Conservation (phyloP, 1,284 basidiomycete genomes). For the Cutaneotrichosporon sp. region DNA sequence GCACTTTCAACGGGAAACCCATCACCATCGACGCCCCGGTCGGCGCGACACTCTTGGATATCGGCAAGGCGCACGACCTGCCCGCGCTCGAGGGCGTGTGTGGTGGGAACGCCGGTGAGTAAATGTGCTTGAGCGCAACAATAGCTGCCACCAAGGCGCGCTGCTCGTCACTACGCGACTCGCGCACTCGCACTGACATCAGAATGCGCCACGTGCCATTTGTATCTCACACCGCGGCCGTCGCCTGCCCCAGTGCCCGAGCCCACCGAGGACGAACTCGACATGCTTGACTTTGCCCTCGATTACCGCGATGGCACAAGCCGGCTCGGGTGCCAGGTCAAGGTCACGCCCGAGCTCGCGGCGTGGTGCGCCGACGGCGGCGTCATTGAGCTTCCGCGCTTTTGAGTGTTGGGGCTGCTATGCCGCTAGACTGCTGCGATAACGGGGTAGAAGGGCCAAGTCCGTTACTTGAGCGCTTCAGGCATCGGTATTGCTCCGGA, state of each 20-base stretch:
- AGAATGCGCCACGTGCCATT: slow-evolving; percentile 50
- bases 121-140: neutral
- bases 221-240: slow-evolving; percentile 31
- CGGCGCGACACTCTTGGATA: slow-evolving; percentile 41
- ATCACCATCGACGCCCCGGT: slow-evolving; percentile 24
- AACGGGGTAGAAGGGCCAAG: too few relatives aligned
- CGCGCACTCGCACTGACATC: neutral
- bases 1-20: slow-evolving; percentile 33
- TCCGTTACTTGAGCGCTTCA: too few relatives aligned
- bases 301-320: slow-evolving; percentile 35
- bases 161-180: too few relatives aligned
- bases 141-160: too few relatives aligned
- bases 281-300: slow-evolving; percentile 47
- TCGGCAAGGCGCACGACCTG: slow-evolving; percentile 38
- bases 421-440: too few relatives aligned
- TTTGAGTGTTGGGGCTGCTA: slow-evolving; percentile 21
- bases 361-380: slow-evolving; percentile 39
- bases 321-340: slow-evolving; percentile 47
- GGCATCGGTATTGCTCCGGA: too few relatives aligned
- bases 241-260: slow-evolving; percentile 28
- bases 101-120: slow-evolving; percentile 46
- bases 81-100: slow-evolving; percentile 48
- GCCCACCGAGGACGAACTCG: slow-evolving; percentile 42
- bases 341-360: slow-evolving; percentile 36
- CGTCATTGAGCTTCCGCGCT: slow-evolving; percentile 39